These are phyloP conservation scores for Bromus sterilis DNA, from an alignment of 176 grass and related monocot genomes.

Conservation along the genomic window DNA sequence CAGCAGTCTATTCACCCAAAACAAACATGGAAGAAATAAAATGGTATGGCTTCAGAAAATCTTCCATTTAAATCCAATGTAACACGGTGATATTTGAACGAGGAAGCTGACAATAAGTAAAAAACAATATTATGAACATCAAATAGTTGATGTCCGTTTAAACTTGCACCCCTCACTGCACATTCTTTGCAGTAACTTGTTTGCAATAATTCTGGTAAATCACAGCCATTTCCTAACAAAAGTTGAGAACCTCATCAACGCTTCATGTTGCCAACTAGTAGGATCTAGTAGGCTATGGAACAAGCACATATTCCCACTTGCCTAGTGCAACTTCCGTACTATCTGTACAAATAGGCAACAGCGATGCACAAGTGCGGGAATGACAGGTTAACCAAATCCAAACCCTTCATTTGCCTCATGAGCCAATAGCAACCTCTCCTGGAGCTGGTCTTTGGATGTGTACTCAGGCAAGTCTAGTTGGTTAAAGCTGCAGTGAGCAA, in stretches of 20 bases:
- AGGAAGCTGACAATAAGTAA: background rate
- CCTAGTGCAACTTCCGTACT: constrained; percentile 11
- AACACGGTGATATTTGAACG: constrained; percentile 9
- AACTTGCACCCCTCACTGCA: background rate
- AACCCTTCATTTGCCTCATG: constrained; percentile 99
- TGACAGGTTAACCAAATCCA: constrained; percentile 70
- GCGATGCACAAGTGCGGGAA: background rate
- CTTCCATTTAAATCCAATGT: background rate
- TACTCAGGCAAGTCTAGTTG: constrained; percentile 96
- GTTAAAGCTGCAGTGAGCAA: constrained; percentile 70
- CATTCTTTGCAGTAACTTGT: background rate
- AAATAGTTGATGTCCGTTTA: constrained; percentile 19
- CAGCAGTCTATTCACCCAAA: background rate
- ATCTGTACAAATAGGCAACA: constrained; percentile 26
- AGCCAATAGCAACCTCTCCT: constrained; percentile 83
- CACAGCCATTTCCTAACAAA: background rate
- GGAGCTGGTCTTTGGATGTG: constrained; percentile 89
- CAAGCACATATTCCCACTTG: background rate
- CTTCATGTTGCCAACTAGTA: constrained; percentile 1
- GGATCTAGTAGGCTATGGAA: background rate
- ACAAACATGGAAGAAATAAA: background rate
- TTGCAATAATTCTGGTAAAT: background rate
- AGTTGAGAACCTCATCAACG: background rate
- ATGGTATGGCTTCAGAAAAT: background rate
- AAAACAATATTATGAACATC: constrained; percentile 39